Evolutionary conservation across 2,329 filamentous ascomycete genomes (phyloP).

Genomic region (Ophiostoma perfectum): DNA sequence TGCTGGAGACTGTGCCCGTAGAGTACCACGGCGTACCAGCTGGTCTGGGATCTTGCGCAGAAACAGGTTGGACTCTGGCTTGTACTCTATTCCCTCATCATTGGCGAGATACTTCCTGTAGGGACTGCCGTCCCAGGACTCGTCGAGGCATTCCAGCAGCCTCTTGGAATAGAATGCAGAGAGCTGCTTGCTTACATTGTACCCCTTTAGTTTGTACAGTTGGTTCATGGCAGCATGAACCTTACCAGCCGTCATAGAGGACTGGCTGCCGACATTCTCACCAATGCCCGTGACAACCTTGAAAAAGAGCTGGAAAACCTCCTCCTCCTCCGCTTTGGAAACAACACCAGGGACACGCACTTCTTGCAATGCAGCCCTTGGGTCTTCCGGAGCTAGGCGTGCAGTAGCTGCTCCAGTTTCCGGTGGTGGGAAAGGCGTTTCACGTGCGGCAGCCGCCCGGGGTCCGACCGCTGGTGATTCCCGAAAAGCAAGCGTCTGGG

Average conservation of each 20-base stretch:
- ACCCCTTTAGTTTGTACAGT: conserved; percentile 40
- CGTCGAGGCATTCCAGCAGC: conserved; percentile 36
- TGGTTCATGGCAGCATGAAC: conserved; percentile 35
- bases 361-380: background rate
- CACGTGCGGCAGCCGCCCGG: no score
- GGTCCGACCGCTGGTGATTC: background rate
- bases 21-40: conserved; percentile 26
- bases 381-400: no score
- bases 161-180: conserved; percentile 42
- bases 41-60: conserved; percentile 28
- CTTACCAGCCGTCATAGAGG: conserved; percentile 30
- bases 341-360: background rate
- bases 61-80: conserved; percentile 26
- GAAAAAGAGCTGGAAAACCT: conserved; percentile 2
- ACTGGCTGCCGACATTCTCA: conserved; percentile 28
- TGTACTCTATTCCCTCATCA: conserved; percentile 30
- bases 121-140: conserved; percentile 33
- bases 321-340: background rate
- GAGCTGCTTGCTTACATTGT: conserved; percentile 37
- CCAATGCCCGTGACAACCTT: conserved; percentile 32
- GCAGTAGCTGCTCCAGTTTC: no score
- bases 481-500: background rate
- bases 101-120: conserved; percentile 36
- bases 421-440: no score
- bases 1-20: background rate